Percentiles rank a stretch among this genome's conserved stretches.
Evolutionary conservation across 805 yeast species (phyloP).

Genomic region (Pichia ethanolica): DNA sequence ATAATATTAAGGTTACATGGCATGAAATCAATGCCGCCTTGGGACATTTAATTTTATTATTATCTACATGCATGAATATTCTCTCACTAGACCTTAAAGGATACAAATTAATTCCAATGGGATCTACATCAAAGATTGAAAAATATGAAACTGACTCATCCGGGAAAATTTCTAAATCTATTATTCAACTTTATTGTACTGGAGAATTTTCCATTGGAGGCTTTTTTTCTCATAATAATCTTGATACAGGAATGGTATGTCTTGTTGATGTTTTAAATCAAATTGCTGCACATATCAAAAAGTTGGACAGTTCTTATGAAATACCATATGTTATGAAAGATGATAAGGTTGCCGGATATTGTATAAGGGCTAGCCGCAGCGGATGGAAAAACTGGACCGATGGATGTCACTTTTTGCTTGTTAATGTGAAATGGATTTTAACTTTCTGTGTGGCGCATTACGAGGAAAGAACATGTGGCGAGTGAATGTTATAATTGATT

Average conservation of each 20-base stretch:
- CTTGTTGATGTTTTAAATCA: conserved; percentile 54
- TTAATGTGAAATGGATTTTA: conserved; percentile 78
- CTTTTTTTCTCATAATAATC: conserved; percentile 61
- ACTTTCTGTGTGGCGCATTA: conserved; percentile 52
- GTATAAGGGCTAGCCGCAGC: conserved; percentile 60
- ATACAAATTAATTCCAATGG: conserved; percentile 71
- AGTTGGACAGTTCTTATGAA: conserved; percentile 48
- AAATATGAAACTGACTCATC: conserved; percentile 34
- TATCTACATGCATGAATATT: conserved; percentile 55
- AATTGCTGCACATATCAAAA: conserved; percentile 38
- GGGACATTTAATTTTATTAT: conserved; percentile 70
- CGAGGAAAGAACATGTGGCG: conserved; percentile 1
- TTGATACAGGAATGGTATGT: conserved; percentile 79
- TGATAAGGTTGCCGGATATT: conserved; percentile 70
- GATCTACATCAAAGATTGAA: conserved; percentile 73
- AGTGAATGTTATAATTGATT: background rate
- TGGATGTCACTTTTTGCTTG: conserved; percentile 74
- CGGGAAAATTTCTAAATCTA: conserved; percentile 29
- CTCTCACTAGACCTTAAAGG: conserved; percentile 48
- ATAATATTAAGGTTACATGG: conserved; percentile 66
- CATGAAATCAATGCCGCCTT: conserved; percentile 86
- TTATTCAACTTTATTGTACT: conserved; percentile 53
- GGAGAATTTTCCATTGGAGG: conserved; percentile 71
- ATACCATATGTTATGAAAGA: conserved; percentile 67
- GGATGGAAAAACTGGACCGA: conserved; percentile 82